Evolutionary conservation across 352 stramenopile genomes (phyloP).

Genomic region (Globisporangium barbulae): DNA sequence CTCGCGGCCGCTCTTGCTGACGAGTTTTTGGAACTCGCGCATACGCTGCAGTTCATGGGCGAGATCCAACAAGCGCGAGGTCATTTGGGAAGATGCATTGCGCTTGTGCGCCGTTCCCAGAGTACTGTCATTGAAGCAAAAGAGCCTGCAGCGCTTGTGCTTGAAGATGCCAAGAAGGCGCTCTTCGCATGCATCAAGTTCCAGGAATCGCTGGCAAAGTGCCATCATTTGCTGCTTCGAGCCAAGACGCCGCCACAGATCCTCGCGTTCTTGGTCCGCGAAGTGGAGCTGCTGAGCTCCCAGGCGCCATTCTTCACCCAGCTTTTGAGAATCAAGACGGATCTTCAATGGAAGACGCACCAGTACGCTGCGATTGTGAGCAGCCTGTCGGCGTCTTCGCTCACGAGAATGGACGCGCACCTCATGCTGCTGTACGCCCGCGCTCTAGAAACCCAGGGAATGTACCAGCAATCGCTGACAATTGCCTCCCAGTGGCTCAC

Average conservation of each 20-base stretch:
- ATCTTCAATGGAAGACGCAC: slow-evolving; percentile 21
- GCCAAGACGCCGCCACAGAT: slow-evolving; percentile 22
- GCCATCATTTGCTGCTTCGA: slow-evolving; percentile 17
- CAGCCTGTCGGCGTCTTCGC: slow-evolving; percentile 19
- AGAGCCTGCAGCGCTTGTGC: not conserved
- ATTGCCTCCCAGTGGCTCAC: not conserved
- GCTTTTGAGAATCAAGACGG: slow-evolving; percentile 14
- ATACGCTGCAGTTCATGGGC: slow-evolving; percentile 3
- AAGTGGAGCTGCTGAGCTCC: slow-evolving; percentile 20
- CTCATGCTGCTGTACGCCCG: slow-evolving; percentile 26
- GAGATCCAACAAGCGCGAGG: slow-evolving; percentile 6
- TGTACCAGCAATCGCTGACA: slow-evolving; percentile 23
- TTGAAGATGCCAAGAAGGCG: slow-evolving; percentile 18
- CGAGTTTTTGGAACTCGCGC: slow-evolving; percentile 13
- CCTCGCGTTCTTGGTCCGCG: slow-evolving; percentile 15
- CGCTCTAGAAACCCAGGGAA: slow-evolving; percentile 20
- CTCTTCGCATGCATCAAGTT: slow-evolving; percentile 27
- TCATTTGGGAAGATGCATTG: slow-evolving; percentile 11
- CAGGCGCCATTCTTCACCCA: slow-evolving; percentile 25
- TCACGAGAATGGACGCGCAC: slow-evolving; percentile 12
- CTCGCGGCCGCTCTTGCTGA: not conserved
- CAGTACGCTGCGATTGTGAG: slow-evolving; percentile 18
- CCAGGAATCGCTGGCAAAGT: slow-evolving; percentile 18
- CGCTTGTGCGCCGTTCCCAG: not conserved
- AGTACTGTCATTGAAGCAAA: not conserved